A percentile compares a stretch with the other conserved stretches of the same genome.
These are phyloP conservation scores for Auricularia heimuer DNA, from an alignment of 768 basidiomycete species.

Conservation along the genomic window DNA sequence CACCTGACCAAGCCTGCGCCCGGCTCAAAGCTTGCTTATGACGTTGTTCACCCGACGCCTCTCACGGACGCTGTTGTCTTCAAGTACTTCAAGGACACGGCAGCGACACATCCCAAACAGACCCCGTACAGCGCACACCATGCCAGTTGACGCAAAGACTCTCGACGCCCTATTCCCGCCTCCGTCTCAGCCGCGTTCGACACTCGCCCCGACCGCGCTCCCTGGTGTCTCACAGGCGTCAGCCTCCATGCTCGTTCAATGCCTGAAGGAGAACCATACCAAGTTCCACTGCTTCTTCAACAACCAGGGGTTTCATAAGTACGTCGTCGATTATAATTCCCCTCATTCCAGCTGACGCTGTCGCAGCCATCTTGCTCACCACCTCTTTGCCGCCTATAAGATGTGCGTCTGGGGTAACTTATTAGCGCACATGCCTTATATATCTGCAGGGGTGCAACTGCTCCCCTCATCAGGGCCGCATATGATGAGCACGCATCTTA, in stretches of 20 bases:
- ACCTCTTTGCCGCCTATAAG: conserved; percentile 46
- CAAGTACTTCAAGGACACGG: no score
- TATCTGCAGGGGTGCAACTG: conserved; percentile 32
- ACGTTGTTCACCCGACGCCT: no score
- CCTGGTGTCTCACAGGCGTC: conserved; percentile 12
- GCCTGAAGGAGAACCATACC: conserved; percentile 41
- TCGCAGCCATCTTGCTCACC: conserved; percentile 47
- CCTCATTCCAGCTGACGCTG: conserved; percentile 12
- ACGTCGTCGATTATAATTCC: conserved; percentile 11
- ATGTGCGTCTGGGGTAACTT: conserved; percentile 16
- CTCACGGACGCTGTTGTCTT: no score
- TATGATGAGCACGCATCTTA: conserved; percentile 28
- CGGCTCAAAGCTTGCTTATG: no score
- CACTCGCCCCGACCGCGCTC: neutral
- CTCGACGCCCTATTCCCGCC: neutral
- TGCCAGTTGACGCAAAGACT: neutral
- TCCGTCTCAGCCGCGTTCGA: neutral
- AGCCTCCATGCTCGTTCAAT: conserved; percentile 4
- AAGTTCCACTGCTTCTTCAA: conserved; percentile 50
- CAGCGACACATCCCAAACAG: no score
- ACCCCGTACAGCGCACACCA: neutral
- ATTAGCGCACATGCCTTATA: neutral
- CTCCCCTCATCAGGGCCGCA: conserved; percentile 30
- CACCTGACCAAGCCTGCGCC: no score
- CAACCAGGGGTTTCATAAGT: conserved; percentile 40